phyloP scores from a whole-genome alignment of 441 rosid species.

The Adansonia grandidieri region DNA sequence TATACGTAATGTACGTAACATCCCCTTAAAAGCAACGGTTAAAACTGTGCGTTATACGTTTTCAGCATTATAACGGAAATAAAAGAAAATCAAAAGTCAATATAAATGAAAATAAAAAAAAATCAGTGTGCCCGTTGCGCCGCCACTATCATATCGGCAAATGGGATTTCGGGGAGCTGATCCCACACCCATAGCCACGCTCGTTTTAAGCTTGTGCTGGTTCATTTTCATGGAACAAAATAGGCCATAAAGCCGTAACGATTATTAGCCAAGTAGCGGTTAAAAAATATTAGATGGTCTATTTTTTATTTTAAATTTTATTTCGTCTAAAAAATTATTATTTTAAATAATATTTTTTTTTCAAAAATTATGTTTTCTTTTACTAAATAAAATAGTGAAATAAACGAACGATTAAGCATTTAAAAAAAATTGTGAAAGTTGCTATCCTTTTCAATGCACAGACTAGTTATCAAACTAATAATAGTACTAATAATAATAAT shows the following conservation, averaged over 20 bases:
- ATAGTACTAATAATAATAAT: neutral
- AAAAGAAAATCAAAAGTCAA: neutral
- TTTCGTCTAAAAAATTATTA: too few species aligned
- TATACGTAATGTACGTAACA: neutral
- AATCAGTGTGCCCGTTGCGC: conserved; percentile 23
- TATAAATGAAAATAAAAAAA: conserved; percentile 9
- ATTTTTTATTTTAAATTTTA: too few species aligned
- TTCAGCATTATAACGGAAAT: neutral
- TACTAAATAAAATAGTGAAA: too few species aligned
- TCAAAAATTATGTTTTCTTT: too few species aligned
- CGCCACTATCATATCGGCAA: conserved; percentile 27
- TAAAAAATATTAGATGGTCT: too few species aligned
- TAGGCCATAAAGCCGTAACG: neutral
- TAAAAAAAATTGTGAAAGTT: neutral
- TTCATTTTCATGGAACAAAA: neutral
- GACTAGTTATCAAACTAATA: neutral
- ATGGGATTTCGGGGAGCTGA: neutral
- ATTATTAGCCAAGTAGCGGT: neutral
- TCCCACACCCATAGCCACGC: neutral
- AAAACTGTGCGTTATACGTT: neutral
- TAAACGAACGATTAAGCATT: too few species aligned
- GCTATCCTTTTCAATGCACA: neutral
- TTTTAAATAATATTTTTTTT: too few species aligned
- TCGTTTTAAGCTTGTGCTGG: neutral
- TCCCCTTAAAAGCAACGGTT: conserved; percentile 13